phyloP scores from a whole-genome alignment of 495 filamentous ascomycete genomes.

The Penicillium tannophilum region DNA sequence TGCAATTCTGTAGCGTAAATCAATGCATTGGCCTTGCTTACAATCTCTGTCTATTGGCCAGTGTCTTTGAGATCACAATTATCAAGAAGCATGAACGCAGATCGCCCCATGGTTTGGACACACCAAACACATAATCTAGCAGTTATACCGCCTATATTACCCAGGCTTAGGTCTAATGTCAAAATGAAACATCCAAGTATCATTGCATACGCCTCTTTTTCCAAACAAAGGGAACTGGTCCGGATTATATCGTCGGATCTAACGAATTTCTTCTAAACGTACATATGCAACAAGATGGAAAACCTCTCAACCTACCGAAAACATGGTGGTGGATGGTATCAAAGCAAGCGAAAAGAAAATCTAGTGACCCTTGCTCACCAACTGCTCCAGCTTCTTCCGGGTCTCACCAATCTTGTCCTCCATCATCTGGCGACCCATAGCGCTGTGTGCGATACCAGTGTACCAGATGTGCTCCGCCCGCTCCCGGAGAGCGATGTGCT shows the following conservation, averaged over 20 bases:
- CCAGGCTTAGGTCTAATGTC: not conserved
- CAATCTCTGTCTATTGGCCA: not conserved
- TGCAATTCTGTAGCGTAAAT: not conserved
- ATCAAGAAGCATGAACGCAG: not conserved
- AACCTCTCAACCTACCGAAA: constrained; percentile 15
- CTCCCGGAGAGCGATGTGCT: constrained; percentile 68
- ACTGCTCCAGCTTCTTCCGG: constrained; percentile 75
- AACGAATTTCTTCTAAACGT: constrained; percentile 35
- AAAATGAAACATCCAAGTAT: constrained; percentile 2
- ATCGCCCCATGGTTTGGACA: not conserved
- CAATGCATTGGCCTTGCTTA: not conserved
- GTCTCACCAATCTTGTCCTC: constrained; percentile 74
- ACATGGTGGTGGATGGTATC: constrained; percentile 10
- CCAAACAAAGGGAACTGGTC: constrained; percentile 32
- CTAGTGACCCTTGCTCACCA: constrained; percentile 84
- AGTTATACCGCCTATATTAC: not conserved
- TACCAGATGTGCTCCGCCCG: constrained; percentile 67
- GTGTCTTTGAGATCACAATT: not conserved
- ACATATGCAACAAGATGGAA: constrained; percentile 34
- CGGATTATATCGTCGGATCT: constrained; percentile 36
- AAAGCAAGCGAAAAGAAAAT: constrained; percentile 21
- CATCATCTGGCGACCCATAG: constrained; percentile 68
- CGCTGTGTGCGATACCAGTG: constrained; percentile 70
- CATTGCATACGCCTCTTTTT: constrained; percentile 10
- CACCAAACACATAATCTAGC: not conserved